These are phyloP conservation scores for Eucalyptus globulus DNA, from an alignment of 345 rosid genomes.

Conservation along the genomic window DNA sequence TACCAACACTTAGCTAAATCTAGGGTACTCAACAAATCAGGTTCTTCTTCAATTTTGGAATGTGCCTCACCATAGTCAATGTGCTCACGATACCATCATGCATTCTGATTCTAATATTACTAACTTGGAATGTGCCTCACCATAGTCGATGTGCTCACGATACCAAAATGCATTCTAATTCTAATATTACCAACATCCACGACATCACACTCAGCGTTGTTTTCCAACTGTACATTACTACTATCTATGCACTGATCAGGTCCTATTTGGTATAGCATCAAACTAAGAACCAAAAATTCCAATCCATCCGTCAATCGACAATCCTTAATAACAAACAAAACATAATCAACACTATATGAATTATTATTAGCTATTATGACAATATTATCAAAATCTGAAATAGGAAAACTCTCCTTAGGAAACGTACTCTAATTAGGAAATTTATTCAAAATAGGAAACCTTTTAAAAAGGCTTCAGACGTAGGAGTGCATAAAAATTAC, in stretches of 20 bases:
- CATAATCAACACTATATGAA: neutral
- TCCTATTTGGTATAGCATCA: neutral
- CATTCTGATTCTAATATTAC: no score
- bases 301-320: neutral
- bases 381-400: no score
- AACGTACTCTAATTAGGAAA: neutral
- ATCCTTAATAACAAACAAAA: no score
- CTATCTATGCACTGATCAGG: fast-evolving
- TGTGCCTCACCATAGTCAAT: neutral
- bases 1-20: neutral
- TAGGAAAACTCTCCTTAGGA: neutral
- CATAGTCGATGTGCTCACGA: no score
- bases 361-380: neutral
- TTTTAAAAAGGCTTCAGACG: neutral
- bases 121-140: no score
- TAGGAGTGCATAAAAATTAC: neutral
- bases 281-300: neutral
- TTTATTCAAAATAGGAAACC: no score
- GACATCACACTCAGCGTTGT: fast-evolving
- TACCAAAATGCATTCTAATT: no score
- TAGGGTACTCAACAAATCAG: neutral
- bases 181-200: neutral
- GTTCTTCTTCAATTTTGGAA: neutral
- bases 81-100: no score
- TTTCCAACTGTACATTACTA: neutral